phyloP scores from a whole-genome alignment of 1,284 basidiomycete genomes.

The Inonotus hispidus region DNA sequence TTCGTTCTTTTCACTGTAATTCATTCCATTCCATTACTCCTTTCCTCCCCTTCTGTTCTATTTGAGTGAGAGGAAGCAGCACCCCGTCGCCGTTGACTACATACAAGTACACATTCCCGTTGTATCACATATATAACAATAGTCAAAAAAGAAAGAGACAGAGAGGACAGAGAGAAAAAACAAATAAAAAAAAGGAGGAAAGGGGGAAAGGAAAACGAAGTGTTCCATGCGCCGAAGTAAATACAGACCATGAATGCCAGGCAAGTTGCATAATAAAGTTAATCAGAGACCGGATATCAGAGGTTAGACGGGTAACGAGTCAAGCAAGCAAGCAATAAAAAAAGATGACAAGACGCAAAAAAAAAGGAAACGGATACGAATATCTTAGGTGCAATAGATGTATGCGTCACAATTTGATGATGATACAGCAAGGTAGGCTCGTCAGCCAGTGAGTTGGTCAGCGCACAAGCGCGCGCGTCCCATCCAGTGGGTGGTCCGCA shows the following conservation, averaged over 20 bases:
- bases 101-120: conserved; percentile 15
- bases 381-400: conserved; percentile 7
- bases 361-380: conserved; percentile 1
- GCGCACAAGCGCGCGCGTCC: conserved; percentile 3
- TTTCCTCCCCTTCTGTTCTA: background rate
- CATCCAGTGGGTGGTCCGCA: conserved; percentile 7
- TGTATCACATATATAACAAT: conserved; percentile 15
- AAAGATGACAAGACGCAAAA: conserved; percentile 1
- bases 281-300: background rate
- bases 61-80: background rate
- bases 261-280: conserved; percentile 1
- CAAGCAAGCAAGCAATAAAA: background rate
- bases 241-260: conserved; percentile 4
- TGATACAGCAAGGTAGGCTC: conserved; percentile 1
- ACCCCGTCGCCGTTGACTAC: background rate
- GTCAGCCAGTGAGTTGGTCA: background rate
- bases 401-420: conserved; percentile 4
- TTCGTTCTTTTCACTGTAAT: background rate
- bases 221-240: conserved; percentile 1
- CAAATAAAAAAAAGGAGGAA: background rate
- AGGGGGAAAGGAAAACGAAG: background rate
- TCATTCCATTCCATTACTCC: background rate
- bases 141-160: conserved; percentile 7
- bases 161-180: background rate
- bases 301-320: background rate